phyloP scores from a whole-genome alignment of 345 rosid species.

The Raphanus sativus region DNA sequence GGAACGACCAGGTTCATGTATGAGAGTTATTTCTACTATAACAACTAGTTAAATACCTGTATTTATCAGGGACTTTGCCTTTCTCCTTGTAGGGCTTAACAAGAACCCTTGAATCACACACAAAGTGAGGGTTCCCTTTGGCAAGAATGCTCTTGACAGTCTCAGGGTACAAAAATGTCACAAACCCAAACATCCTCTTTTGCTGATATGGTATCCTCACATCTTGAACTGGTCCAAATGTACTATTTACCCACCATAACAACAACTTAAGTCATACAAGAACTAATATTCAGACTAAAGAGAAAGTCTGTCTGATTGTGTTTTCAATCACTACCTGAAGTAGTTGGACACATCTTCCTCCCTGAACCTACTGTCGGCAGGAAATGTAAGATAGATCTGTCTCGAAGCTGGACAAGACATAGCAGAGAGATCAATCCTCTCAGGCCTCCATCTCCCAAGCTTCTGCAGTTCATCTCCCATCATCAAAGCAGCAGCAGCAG shows the following conservation, averaged over 20 bases:
- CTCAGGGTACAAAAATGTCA: constrained; percentile 82
- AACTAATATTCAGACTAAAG: constrained; percentile 9
- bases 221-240: constrained; percentile 94
- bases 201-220: constrained; percentile 95
- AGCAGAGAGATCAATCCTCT: constrained; percentile 60
- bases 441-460: constrained; percentile 73
- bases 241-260: constrained; percentile 43
- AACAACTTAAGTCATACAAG: constrained; percentile 20
- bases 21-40: background rate
- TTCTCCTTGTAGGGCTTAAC: constrained; percentile 98
- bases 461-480: constrained; percentile 71
- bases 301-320: constrained; percentile 5
- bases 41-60: constrained; percentile 46
- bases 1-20: background rate
- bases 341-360: constrained; percentile 90
- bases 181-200: constrained; percentile 97
- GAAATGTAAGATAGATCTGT: constrained; percentile 94
- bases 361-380: constrained; percentile 91
- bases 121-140: constrained; percentile 92
- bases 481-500: constrained; percentile 75
- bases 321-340: constrained; percentile 54
- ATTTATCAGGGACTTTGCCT: constrained; percentile 88
- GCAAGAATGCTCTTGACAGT: constrained; percentile 88
- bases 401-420: constrained; percentile 84
- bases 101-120: constrained; percentile 84